Conservation (phyloP, 768 basidiomycete species). For the Phanerodontia chrysosporium region DNA sequence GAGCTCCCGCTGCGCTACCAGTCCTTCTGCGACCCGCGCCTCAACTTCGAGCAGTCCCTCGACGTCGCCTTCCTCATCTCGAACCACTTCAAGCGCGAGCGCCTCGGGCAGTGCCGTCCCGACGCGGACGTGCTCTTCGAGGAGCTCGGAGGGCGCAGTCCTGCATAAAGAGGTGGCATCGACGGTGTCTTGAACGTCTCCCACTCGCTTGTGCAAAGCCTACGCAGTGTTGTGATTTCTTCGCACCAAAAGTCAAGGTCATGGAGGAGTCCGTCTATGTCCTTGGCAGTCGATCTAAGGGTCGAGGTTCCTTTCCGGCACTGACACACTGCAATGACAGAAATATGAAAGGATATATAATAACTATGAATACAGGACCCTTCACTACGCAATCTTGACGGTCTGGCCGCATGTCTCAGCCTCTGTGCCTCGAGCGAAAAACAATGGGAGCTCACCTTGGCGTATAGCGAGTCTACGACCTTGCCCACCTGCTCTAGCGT, state of each 20-base stretch:
- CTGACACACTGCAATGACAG: no score
- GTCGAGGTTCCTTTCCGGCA: no score
- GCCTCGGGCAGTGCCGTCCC: constrained; percentile 24
- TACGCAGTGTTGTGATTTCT: no score
- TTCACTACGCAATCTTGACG: constrained; percentile 37
- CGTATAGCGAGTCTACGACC: constrained; percentile 91
- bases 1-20: constrained; percentile 88
- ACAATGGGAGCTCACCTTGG: constrained; percentile 50
- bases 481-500: constrained; percentile 88
- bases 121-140: constrained; percentile 27
- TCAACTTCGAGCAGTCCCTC: constrained; percentile 94
- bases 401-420: constrained; percentile 25
- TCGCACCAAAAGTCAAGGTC: no score
- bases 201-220: no score
- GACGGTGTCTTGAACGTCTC: no score
- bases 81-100: constrained; percentile 71
- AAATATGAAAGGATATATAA: neutral
- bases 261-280: no score
- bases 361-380: neutral
- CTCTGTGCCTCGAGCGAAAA: neutral
- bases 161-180: constrained; percentile 3
- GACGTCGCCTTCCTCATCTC: constrained; percentile 87
- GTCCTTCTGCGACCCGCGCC: constrained; percentile 91
- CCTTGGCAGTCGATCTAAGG: no score
- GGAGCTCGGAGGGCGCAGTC: constrained; percentile 25